A percentile compares a stretch with the other conserved stretches of the same genome.
Evolutionary conservation across 805 yeast genomes (phyloP).

Genomic region (Pichia sporocuriosa): DNA sequence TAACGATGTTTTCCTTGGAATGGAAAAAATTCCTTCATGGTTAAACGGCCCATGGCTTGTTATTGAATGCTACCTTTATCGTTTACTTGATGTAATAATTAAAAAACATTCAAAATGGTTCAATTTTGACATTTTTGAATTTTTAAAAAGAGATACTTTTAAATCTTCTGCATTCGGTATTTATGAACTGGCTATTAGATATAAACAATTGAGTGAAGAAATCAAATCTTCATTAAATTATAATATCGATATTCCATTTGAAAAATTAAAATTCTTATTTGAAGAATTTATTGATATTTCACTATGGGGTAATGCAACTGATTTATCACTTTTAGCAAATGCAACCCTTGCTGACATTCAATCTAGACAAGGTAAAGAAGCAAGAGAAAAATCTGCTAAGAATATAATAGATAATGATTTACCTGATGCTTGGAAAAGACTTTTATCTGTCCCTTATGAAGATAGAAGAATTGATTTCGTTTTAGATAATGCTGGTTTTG

Average conservation of each 20-base stretch:
- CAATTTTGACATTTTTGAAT: slow-evolving; percentile 66
- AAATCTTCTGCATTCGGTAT: slow-evolving; percentile 70
- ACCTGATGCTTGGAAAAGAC: slow-evolving; percentile 53
- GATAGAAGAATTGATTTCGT: slow-evolving; percentile 68
- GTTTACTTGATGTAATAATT: slow-evolving; percentile 47
- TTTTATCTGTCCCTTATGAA: slow-evolving; percentile 25
- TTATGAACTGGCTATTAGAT: slow-evolving; percentile 68
- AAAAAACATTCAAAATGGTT: slow-evolving; percentile 37
- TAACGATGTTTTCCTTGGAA: slow-evolving; percentile 45
- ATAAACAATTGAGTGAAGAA: slow-evolving; percentile 33
- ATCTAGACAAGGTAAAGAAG: slow-evolving; percentile 84
- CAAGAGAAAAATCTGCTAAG: slow-evolving; percentile 72
- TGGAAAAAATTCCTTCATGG: slow-evolving; percentile 51
- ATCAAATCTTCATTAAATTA: not conserved
- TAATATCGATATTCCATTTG: slow-evolving; percentile 26
- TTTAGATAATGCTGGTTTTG: slow-evolving; percentile 93
- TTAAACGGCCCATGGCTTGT: slow-evolving; percentile 83
- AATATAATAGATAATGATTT: slow-evolving; percentile 75
- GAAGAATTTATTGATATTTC: slow-evolving; percentile 82
- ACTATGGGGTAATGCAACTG: slow-evolving; percentile 98
- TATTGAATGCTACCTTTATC: slow-evolving; percentile 79
- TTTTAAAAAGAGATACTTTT: slow-evolving; percentile 69
- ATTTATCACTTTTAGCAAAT: slow-evolving; percentile 79
- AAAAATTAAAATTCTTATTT: slow-evolving; percentile 51
- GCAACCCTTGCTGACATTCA: slow-evolving; percentile 87